Conservation (phyloP, 495 filamentous ascomycete genomes). For the Filosporella fistucella region DNA sequence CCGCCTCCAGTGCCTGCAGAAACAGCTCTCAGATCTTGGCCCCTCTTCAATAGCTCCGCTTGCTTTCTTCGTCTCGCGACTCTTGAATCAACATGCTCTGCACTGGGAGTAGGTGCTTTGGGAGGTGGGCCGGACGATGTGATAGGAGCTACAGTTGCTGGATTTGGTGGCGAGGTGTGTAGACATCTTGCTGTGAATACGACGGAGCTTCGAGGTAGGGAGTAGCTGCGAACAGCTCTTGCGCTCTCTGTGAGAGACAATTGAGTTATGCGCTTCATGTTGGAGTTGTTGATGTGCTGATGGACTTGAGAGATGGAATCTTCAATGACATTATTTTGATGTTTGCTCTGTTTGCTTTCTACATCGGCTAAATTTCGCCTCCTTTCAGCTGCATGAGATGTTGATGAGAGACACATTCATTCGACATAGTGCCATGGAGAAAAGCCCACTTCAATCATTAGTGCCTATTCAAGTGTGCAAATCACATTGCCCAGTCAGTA, state of each 20-base stretch:
- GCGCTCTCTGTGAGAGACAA: slow-evolving; percentile 20
- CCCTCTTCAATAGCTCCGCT: slow-evolving; percentile 44
- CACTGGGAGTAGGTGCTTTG: slow-evolving; percentile 58
- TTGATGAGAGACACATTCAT: too few relatives aligned
- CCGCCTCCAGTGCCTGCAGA: slow-evolving; percentile 28
- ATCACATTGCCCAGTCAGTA: too few relatives aligned
- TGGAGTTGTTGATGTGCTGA: slow-evolving; percentile 4
- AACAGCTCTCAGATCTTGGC: slow-evolving; percentile 38
- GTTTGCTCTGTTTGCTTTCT: slow-evolving; percentile 1
- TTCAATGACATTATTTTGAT: slow-evolving; percentile 1
- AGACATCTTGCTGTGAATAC: slow-evolving; percentile 24
- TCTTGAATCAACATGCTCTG: slow-evolving; percentile 42
- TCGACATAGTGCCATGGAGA: too few relatives aligned
- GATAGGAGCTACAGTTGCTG: slow-evolving; percentile 53
- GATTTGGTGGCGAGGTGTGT: slow-evolving; percentile 34
- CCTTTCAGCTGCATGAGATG: too few relatives aligned
- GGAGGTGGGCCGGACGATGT: slow-evolving; percentile 85
- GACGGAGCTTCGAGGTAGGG: slow-evolving; percentile 2
- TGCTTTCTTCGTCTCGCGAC: slow-evolving; percentile 51
- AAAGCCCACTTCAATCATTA: too few relatives aligned
- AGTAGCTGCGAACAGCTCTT: slow-evolving; percentile 14
- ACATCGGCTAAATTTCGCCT: background rate
- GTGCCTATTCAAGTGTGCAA: too few relatives aligned
- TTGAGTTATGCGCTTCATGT: slow-evolving; percentile 33
- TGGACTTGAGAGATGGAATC: background rate